Conservation (phyloP, 345 rosid species). For the Rhodamnia rubescens region DNA sequence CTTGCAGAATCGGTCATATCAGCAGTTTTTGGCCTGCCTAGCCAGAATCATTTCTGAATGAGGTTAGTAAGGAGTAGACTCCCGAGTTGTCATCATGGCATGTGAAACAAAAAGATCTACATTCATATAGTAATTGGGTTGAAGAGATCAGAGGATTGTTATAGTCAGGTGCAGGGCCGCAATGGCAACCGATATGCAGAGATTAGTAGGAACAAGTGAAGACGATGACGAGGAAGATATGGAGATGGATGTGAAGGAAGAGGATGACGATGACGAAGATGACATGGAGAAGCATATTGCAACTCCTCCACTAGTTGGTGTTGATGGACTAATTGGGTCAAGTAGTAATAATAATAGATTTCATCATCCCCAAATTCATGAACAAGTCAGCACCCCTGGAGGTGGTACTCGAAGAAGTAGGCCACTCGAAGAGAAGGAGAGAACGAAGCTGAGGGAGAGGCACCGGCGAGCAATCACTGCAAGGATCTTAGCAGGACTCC, state of each 20-base stretch:
- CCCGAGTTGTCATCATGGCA: conserved; percentile 8
- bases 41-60: neutral
- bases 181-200: conserved; percentile 87
- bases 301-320: conserved; percentile 29
- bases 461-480: conserved; percentile 97
- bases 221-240: conserved; percentile 92
- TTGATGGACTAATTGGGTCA: conserved; percentile 29
- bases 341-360: conserved; percentile 43
- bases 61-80: neutral
- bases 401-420: conserved; percentile 76
- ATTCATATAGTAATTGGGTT: neutral
- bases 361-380: conserved; percentile 57
- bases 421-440: conserved; percentile 91
- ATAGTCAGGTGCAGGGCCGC: neutral
- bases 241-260: conserved; percentile 58
- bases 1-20: neutral
- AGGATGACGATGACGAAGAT: conserved; percentile 61
- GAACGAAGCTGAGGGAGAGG: conserved; percentile 95
- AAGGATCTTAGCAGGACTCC: conserved; percentile 86
- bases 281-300: conserved; percentile 40
- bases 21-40: neutral
- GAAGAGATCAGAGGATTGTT: neutral
- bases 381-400: conserved; percentile 63
- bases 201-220: conserved; percentile 57
- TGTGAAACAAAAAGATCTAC: neutral